Base-by-base conservation (phyloP, 192 early-diverging fungal species). In the Coemansia sp. region DNA sequence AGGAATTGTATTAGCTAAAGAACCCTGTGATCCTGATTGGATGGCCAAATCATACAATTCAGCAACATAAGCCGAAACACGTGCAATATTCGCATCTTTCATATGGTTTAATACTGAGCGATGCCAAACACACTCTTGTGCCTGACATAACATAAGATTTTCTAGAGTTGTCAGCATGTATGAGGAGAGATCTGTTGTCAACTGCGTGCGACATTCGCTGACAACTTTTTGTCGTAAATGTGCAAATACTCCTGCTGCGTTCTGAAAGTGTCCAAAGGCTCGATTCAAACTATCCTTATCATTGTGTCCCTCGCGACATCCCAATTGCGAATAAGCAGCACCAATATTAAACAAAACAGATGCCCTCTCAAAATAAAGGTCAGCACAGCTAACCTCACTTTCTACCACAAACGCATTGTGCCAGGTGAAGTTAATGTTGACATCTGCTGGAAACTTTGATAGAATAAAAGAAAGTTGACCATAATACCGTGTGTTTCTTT, bases 61-160 rank as follows among this genome's bases (percentile, higher is more conserved):
- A 10, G 91, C 87, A 9, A 88, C 90, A 51, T 92, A 84, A 22
- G 68, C 69, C 17, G 95, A 93, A 21, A 97, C 85, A 30, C 88
- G 85, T 31, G 92, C 87, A 57, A 96, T 84, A 6, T 86, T 85
- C 2, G 83, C 86, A 62, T 95, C 88, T 63, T 92, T 92, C 72
- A 94, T 87, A 51, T 91, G 88, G 69, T 89, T 92, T 70, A 87
- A 64, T 6, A 92, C 88, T 4, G 94, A 91, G 57, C 94, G 90
- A 42, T 88, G 88, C 92, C 93, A 94, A 25, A 91, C 93, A 64
- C 92, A 95, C 74, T 96, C 95, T 68, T 96, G 95, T 24, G 95
- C 95, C 70, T 96, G 95, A 9, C 92, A 93, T 3, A 96, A 82
- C 92, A 93, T 95, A n/a, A 92, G 70, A 62, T 88, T 85, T 19